These are phyloP conservation scores for Corchorus olitorius DNA, from an alignment of 345 rosid genomes.

Conservation along the genomic window DNA sequence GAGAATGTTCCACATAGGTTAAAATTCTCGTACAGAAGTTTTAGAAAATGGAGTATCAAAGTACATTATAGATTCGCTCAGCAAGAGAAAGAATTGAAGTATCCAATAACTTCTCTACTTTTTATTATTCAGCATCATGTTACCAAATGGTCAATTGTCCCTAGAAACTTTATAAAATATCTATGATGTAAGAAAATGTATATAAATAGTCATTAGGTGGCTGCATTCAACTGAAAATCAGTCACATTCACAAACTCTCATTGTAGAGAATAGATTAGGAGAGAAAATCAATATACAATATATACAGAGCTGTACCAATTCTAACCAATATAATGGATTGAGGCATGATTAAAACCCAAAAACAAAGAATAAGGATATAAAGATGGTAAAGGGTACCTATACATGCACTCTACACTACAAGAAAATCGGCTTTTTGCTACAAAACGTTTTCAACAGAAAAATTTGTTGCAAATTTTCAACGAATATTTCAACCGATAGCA, in stretches of 20 bases:
- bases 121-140: not conserved
- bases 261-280: not conserved
- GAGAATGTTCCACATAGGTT: not conserved
- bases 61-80: not conserved
- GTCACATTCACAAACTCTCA: not conserved
- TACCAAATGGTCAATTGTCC: not conserved
- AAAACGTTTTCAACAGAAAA: too few species aligned
- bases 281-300: not conserved
- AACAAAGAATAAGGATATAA: not conserved
- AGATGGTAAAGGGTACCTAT: conserved; percentile 49
- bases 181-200: not conserved
- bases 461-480: too few species aligned
- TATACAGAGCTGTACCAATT: not conserved
- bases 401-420: conserved; percentile 41
- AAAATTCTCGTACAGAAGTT: not conserved
- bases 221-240: not conserved
- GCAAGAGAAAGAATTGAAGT: not conserved
- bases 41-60: not conserved
- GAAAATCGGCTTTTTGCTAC: too few species aligned
- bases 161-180: not conserved
- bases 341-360: not conserved
- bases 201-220: not conserved
- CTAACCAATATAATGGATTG: not conserved
- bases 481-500: too few species aligned
- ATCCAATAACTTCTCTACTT: not conserved